phyloP scores from a whole-genome alignment of 2,329 filamentous ascomycete species.

The Colletotrichum echinochloae region DNA sequence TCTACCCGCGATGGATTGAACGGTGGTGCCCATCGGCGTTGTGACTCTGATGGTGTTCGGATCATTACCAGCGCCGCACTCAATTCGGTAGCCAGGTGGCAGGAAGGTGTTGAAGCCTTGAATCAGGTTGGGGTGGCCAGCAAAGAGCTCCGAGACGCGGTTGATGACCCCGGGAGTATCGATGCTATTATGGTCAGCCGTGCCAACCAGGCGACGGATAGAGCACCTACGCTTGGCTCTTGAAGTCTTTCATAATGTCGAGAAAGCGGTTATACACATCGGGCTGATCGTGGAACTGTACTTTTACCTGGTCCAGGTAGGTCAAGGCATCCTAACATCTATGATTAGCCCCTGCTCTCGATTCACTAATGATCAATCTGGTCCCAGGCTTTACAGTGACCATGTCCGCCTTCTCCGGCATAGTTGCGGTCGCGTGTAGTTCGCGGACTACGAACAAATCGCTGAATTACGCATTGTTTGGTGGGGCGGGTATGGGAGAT shows the following conservation, averaged over 20 bases:
- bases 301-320: constrained; percentile 98
- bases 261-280: constrained; percentile 98
- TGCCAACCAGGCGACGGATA: constrained; percentile 4
- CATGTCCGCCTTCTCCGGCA: constrained; percentile 31
- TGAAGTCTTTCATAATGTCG: constrained; percentile 99
- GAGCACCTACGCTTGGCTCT: constrained; percentile 85
- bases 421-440: constrained; percentile 20
- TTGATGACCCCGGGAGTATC: constrained; percentile 98
- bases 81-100: constrained; percentile 94
- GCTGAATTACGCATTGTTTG: not conserved
- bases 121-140: constrained; percentile 93
- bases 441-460: constrained; percentile 1
- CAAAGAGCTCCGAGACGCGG: constrained; percentile 93
- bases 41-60: constrained; percentile 97
- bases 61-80: constrained; percentile 93
- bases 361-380: not conserved
- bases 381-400: constrained; percentile 29
- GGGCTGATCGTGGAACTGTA: constrained; percentile 95
- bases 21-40: constrained; percentile 96
- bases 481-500: not conserved
- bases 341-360: constrained; percentile 21
- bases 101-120: constrained; percentile 99
- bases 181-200: constrained; percentile 68
- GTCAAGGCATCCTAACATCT: constrained; percentile 77
- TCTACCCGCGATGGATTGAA: constrained; percentile 81